phyloP scores from a whole-genome alignment of 192 early-diverging fungal species.

The Mortierella antarctica region DNA sequence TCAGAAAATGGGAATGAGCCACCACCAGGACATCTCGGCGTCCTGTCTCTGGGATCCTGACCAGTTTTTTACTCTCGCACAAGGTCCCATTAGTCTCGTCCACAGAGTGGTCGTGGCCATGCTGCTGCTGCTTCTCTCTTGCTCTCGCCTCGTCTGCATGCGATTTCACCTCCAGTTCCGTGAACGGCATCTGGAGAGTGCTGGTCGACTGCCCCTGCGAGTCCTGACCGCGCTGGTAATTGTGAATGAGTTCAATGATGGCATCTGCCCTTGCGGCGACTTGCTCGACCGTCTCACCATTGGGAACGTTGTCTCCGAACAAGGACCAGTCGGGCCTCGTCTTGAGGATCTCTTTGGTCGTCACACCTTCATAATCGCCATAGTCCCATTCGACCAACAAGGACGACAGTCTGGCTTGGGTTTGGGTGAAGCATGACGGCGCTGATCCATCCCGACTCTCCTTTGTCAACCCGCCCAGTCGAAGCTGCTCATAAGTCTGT shows the following conservation, averaged over 20 bases:
- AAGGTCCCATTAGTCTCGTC: neutral
- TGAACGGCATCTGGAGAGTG: slow-evolving; percentile 30
- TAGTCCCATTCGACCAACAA: slow-evolving; percentile 57
- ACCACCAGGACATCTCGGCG: slow-evolving; percentile 53
- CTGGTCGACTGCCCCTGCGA: slow-evolving; percentile 17
- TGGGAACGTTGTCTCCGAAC: slow-evolving; percentile 49
- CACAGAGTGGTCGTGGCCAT: neutral
- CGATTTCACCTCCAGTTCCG: slow-evolving; percentile 17
- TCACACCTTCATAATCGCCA: slow-evolving; percentile 59
- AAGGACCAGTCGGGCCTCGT: slow-evolving; percentile 40
- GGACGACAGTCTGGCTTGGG: slow-evolving; percentile 36
- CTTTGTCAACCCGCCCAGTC: slow-evolving; percentile 12
- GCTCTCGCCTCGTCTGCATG: neutral
- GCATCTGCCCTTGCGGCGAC: slow-evolving; percentile 53
- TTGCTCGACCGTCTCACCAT: slow-evolving; percentile 56
- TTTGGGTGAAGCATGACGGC: slow-evolving; percentile 35
- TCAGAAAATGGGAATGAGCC: slow-evolving; percentile 54
- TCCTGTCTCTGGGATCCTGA: slow-evolving; percentile 14
- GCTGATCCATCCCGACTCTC: neutral
- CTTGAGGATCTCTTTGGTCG: slow-evolving; percentile 57
- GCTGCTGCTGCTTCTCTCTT: neutral
- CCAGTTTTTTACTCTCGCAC: slow-evolving; percentile 1
- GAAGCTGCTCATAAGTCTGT: slow-evolving; percentile 50
- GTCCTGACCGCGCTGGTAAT: slow-evolving; percentile 36
- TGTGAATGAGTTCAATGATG: slow-evolving; percentile 52